Percentiles rank a stretch among this genome's conserved stretches.
These are phyloP conservation scores for Beauveria sp. DNA, from an alignment of 2,329 filamentous ascomycete genomes.

Conservation along the genomic window DNA sequence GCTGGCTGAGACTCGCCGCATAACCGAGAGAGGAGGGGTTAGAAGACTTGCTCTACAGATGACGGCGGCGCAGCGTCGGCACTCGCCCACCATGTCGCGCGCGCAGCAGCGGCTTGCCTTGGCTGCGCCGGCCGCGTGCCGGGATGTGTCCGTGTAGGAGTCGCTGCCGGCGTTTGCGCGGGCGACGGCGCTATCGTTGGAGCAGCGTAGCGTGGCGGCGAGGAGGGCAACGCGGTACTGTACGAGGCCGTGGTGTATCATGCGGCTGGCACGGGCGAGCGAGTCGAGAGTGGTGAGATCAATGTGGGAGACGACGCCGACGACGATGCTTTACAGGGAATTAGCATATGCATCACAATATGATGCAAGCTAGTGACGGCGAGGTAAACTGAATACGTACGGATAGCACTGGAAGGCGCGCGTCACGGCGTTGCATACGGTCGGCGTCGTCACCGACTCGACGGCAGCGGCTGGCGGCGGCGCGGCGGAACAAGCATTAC, in stretches of 20 bases:
- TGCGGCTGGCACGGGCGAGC: conserved; percentile 73
- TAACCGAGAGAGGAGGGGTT: too few species aligned
- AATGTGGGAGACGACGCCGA: conserved; percentile 65
- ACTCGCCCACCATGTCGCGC: conserved; percentile 77
- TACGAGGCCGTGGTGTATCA: conserved; percentile 68
- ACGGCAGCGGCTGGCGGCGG: not conserved
- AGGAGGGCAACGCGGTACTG: conserved; percentile 71
- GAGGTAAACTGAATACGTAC: conserved; percentile 17
- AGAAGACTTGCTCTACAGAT: conserved; percentile 66
- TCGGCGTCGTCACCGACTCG: not conserved
- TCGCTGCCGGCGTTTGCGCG: conserved; percentile 40
- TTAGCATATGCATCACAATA: not conserved
- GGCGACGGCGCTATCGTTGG: conserved; percentile 57
- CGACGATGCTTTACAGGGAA: conserved; percentile 43
- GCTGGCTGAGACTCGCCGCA: not conserved
- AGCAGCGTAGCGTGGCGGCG: conserved; percentile 69
- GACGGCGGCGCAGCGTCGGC: conserved; percentile 66
- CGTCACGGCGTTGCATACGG: conserved; percentile 19
- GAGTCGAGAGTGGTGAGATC: conserved; percentile 84
- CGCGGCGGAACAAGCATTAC: not conserved
- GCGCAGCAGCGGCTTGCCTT: conserved; percentile 80
- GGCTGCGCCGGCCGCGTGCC: conserved; percentile 43
- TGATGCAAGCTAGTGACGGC: not conserved
- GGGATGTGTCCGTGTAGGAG: conserved; percentile 51
- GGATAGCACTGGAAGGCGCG: conserved; percentile 30